Percentiles rank a stretch among this genome's conserved stretches.
Evolutionary conservation across 495 filamentous ascomycete genomes (phyloP).

Genomic region (Viridothelium virens): DNA sequence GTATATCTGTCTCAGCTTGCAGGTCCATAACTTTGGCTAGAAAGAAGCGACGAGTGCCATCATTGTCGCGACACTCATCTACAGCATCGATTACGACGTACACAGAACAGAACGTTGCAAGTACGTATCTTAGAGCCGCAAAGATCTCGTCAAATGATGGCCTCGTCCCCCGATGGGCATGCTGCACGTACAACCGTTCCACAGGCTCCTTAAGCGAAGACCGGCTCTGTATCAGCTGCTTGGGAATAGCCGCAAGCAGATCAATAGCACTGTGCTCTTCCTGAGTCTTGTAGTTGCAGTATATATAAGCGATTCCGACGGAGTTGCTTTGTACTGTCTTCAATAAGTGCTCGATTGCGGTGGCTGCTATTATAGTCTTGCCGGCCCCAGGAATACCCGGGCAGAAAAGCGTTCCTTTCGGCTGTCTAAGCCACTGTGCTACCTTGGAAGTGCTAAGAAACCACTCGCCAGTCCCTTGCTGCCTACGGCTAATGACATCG

Average conservation of each 20-base stretch:
- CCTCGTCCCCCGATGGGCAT: slow-evolving; percentile 10
- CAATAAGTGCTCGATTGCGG: slow-evolving; percentile 29
- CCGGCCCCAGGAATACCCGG: slow-evolving; percentile 36
- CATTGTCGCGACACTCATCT: slow-evolving; percentile 35
- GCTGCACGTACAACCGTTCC: slow-evolving; percentile 21
- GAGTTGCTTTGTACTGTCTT: slow-evolving; percentile 15
- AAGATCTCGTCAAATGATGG: slow-evolving; percentile 34
- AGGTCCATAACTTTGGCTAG: slow-evolving; percentile 31
- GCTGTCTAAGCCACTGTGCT: slow-evolving; percentile 29
- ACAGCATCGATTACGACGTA: slow-evolving; percentile 44
- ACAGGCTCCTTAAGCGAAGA: slow-evolving; percentile 25
- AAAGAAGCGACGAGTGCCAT: slow-evolving; percentile 30
- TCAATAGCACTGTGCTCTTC: slow-evolving; percentile 30
- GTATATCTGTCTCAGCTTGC: slow-evolving; percentile 26
- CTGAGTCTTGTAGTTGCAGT: slow-evolving; percentile 36
- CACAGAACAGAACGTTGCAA: no score
- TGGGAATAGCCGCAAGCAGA: slow-evolving; percentile 36
- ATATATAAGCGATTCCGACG: slow-evolving; percentile 39
- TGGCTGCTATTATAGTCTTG: slow-evolving; percentile 29
- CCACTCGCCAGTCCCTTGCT: slow-evolving; percentile 39
- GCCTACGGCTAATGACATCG: slow-evolving; percentile 31
- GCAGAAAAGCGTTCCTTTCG: slow-evolving; percentile 32
- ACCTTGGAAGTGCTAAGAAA: slow-evolving; percentile 35
- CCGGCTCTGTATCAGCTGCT: slow-evolving; percentile 33
- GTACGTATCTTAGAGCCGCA: slow-evolving; percentile 27